Base-by-base conservation (phyloP, 2,329 filamentous ascomycete species). In the Zasmidium cellare region DNA sequence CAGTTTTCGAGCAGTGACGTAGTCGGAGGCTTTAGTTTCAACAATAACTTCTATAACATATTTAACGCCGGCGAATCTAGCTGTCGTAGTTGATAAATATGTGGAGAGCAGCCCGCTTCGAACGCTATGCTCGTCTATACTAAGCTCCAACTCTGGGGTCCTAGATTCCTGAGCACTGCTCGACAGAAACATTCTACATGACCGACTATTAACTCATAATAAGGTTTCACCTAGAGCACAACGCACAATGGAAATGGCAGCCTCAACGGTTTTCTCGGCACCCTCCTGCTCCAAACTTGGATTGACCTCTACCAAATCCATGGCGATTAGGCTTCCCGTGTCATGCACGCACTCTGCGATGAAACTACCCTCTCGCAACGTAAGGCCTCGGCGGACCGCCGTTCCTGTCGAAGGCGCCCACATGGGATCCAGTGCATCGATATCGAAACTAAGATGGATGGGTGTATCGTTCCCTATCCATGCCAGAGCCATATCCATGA, bases 401-500 rank as follows among this genome's bases (percentile, higher is more conserved):
- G 94, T 97, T 18, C 94, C 94, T 0, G 94, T 99, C 75, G 90
- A 94, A 22, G 94, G 94, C 38, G 94, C 94, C 89, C 91, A 97
- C 83, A 92, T 88, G 24, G 94, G 94, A 75, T 99, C 94, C 59
- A 97, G 83, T 22, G 92, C 94, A 75, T 99, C 94, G 66, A 99
- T 91, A 73, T 99, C 94, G 70, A 99, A 97, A 38, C 91, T 96
- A 58, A 99, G 84, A 76, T 99, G 94, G 72, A 99, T 97, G 45
- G 94, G 94, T 0, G 92, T 97, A 74, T 97, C 94, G 70, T 81
- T 85, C 67, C 94, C 94, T 65, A 97, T 96, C 80, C 97, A 92
- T 25, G 88, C 93, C 53, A 99, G 83, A n/a, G 93, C 93, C 93
- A 97, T 96, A 71, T 97, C 94, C 79, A 99, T 92, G 64, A 99